phyloP scores from a whole-genome alignment of 108 stramenopile genomes.

The Mediolabrus comicus region DNA sequence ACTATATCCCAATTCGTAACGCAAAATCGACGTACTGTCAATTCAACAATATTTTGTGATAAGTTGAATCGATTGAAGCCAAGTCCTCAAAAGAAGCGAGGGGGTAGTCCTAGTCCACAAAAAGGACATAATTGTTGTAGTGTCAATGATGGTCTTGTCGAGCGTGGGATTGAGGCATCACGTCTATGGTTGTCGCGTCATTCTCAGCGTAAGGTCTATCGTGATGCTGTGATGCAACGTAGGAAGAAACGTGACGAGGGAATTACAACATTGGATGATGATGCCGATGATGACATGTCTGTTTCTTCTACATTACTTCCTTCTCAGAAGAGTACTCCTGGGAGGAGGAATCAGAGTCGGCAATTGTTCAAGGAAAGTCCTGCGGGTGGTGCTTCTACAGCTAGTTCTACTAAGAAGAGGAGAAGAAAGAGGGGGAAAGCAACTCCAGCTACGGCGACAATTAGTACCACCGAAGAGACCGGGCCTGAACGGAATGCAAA shows the following conservation, averaged over 20 bases:
- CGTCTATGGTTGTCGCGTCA: neutral
- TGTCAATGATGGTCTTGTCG: neutral
- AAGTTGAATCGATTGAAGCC: neutral
- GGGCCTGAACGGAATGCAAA: neutral
- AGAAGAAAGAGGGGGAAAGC: neutral
- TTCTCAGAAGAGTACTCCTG: neutral
- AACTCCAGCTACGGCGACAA: no score
- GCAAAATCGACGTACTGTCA: neutral
- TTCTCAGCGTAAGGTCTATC: neutral
- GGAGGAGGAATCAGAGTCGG: neutral
- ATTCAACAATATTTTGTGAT: neutral
- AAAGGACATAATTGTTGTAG: neutral
- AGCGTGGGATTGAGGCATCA: slow-evolving; percentile 20
- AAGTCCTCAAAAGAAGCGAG: neutral
- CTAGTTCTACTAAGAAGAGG: neutral
- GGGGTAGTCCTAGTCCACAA: neutral
- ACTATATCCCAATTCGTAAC: neutral
- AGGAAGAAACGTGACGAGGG: slow-evolving; percentile 7
- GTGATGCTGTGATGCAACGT: neutral
- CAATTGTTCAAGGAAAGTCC: neutral
- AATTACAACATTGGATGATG: neutral
- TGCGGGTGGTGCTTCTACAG: neutral
- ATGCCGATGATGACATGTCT: neutral
- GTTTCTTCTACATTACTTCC: neutral
- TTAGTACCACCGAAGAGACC: no score